Base-by-base conservation (phyloP, 305 asterid genomes). In the Ilex paraguariensis region DNA sequence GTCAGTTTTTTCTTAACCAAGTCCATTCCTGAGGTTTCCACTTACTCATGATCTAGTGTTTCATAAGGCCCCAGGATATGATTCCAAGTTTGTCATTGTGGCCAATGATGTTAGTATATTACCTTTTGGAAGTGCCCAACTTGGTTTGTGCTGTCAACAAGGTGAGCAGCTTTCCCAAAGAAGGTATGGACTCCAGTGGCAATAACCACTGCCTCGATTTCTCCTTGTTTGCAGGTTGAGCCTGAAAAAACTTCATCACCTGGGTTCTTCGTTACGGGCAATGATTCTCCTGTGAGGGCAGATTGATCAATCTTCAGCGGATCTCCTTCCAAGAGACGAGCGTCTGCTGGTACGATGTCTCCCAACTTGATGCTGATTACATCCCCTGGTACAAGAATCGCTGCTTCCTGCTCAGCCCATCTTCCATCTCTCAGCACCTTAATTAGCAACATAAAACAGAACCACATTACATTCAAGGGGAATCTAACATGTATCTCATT, bases 191-290 rank as follows among this genome's bases (percentile, higher is more conserved):
- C 86, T 3, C 98, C 98, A 13, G 98, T 91, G 60, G 98, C 98
- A 10, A 91, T 91, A 2, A 88, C 94, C 10, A 91, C 77, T 3
- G 95, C 98, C 76, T 91, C 98, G 9, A 91, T 85, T 58, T 91
- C 98, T 9, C 98, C 98, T 56, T 92, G 98, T 48, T 92, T 92
- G 76, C 98, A 89, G 11, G 98, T 92, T 51, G 98, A 92, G 7
- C 98, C 98, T 0, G 98, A 92, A 60, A 68, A 92, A 5, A 92
- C 93, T 60, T 70, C 91, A 3, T 74, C 81, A 13, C 90, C 87
- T 0, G 98, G 84, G 48, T 67, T 13, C 79, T 81, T 91, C 3
- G 96, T 87, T 46, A 87, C 97, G 0, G 97, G 98, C 74, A 91
- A 68, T 0, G 98, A 91, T 62, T 91, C 98, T 4, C 98, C 98